A percentile compares a stretch with the other conserved stretches of the same genome.
Conservation (phyloP, 371 early-diverging fungal species). For the Mortierella sp. region DNA sequence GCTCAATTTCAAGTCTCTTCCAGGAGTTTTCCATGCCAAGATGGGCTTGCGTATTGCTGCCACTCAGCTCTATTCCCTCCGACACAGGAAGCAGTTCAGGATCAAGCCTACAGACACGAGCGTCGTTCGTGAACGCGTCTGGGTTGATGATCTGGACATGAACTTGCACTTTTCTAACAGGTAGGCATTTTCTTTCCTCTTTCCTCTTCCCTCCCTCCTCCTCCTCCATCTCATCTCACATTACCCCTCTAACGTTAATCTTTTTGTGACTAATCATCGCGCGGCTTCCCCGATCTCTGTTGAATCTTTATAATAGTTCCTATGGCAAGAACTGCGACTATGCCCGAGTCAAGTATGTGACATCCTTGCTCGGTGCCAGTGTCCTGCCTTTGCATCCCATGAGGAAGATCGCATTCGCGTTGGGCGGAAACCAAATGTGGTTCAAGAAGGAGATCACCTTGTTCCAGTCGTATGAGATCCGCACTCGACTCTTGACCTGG, state of each 20-base stretch:
- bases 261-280: no score
- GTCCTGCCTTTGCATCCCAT: conserved; percentile 47
- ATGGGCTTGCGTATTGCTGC: conserved; percentile 48
- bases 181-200: conserved; percentile 3
- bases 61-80: conserved; percentile 42
- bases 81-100: conserved; percentile 36
- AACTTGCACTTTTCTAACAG: conserved; percentile 56
- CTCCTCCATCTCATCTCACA: no score
- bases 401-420: conserved; percentile 43
- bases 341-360: conserved; percentile 51
- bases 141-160: conserved; percentile 51
- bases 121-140: conserved; percentile 48
- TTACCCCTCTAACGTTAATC: no score
- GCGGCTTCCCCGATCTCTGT: no score
- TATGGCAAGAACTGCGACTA: conserved; percentile 55
- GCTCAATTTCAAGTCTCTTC: conserved; percentile 54
- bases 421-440: conserved; percentile 50
- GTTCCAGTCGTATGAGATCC: conserved; percentile 54
- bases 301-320: conserved; percentile 28
- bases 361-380: conserved; percentile 47
- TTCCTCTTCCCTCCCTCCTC: no score
- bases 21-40: conserved; percentile 51
- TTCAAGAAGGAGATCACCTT: conserved; percentile 53
- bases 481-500: conserved; percentile 47
- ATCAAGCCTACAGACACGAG: conserved; percentile 51